Percentiles rank a stretch among this genome's conserved stretches.
These are phyloP conservation scores for Cylindrotheca closterium DNA, from an alignment of 108 stramenopile species.

Conservation along the genomic window DNA sequence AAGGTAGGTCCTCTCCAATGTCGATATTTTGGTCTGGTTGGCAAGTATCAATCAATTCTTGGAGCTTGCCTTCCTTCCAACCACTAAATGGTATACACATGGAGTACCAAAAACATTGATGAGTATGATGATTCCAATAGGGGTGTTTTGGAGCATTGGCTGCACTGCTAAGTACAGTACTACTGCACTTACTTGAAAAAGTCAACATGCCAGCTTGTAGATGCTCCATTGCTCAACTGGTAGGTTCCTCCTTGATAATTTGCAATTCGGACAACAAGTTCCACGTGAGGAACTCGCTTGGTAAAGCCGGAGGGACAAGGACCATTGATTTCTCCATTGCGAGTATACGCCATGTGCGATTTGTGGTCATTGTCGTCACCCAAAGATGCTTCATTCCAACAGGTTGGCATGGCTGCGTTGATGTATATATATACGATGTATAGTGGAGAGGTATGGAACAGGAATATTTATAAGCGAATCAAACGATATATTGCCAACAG, in stretches of 20 bases:
- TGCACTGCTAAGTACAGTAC: too few species aligned
- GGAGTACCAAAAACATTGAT: conserved; percentile 7
- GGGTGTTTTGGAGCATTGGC: too few species aligned
- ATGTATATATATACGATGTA: conserved; percentile 5
- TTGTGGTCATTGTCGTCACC: conserved; percentile 12
- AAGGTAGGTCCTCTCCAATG: conserved; percentile 23
- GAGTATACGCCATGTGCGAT: conserved; percentile 28
- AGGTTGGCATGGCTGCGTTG: conserved; percentile 29
- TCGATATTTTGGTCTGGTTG: conserved; percentile 4
- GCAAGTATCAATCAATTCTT: conserved; percentile 33
- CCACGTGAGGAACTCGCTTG: conserved; percentile 30
- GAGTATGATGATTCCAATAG: conserved; percentile 1
- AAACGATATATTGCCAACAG: too few species aligned
- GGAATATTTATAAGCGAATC: too few species aligned
- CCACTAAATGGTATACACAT: conserved; percentile 25
- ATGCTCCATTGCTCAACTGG: too few species aligned
- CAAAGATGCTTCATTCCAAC: conserved; percentile 19
- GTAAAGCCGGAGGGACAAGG: conserved; percentile 16
- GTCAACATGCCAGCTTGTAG: too few species aligned
- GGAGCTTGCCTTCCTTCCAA: conserved; percentile 25
- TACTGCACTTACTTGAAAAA: too few species aligned
- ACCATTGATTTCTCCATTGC: conserved; percentile 25
- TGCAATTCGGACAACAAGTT: conserved; percentile 30
- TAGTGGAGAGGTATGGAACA: conserved; percentile 1
- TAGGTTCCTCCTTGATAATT: conserved; percentile 20